phyloP scores from a whole-genome alignment of 2,329 filamentous ascomycete species.

The Byssoonygena ceratinophila region DNA sequence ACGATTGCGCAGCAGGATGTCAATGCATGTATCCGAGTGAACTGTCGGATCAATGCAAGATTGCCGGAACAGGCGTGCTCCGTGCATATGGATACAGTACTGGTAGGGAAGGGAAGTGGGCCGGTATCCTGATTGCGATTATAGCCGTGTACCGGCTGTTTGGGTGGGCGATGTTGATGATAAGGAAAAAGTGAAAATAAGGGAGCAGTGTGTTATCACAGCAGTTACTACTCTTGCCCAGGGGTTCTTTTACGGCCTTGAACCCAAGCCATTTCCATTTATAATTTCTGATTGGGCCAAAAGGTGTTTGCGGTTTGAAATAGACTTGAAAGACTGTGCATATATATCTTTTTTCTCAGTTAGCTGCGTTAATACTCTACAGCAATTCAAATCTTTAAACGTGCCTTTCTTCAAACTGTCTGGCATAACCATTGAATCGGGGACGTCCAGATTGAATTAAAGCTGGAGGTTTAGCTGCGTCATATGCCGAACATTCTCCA shows the following conservation, averaged over 20 bases:
- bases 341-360: no score
- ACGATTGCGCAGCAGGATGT: slow-evolving; percentile 50
- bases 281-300: not conserved
- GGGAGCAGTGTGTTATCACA: not conserved
- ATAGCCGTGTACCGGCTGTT: slow-evolving; percentile 61
- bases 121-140: slow-evolving; percentile 68
- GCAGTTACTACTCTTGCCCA: not conserved
- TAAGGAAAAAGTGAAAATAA: slow-evolving; percentile 23
- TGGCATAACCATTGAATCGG: no score
- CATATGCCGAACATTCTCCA: not conserved
- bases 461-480: not conserved
- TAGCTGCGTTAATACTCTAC: no score
- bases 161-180: slow-evolving; percentile 51
- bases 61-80: slow-evolving; percentile 61
- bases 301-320: no score
- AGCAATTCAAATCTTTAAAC: no score
- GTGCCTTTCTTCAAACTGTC: no score
- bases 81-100: slow-evolving; percentile 58
- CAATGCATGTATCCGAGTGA: slow-evolving; percentile 61
- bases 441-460: not conserved
- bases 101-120: slow-evolving; percentile 55
- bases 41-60: slow-evolving; percentile 54
- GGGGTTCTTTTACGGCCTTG: not conserved
- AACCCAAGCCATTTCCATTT: no score
- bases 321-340: no score